Evolutionary conservation across 345 rosid genomes (phyloP), one percentile per base, ranked within the genome.

Genomic region (Syzygium aromaticum): DNA sequence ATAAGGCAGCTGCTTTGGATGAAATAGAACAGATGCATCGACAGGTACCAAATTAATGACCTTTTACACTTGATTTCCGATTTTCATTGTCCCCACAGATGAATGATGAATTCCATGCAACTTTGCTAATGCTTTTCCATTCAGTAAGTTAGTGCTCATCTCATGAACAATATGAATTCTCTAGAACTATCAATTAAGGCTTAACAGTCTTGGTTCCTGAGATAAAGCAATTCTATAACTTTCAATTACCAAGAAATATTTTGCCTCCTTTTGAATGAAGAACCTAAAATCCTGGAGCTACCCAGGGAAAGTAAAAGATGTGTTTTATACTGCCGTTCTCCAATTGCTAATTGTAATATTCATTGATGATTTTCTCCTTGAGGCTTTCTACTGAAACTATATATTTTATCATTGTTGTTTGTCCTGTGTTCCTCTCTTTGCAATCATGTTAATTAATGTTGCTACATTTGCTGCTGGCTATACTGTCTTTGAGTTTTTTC

Each of bases 1-100:
- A 96, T 90, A 98, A 94, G 93, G 94, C 93, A 88, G 89, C 91
- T 93, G 96, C 98, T n/a, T 84, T 88, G 84, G 99, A 98, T 92
- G 99, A 98, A 90, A 87, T 94, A 89, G 94, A 95, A 91, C 98
- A 98, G 92, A 96, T 96, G 98, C 94, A 95, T 89, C 98, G 92
- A 90, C 99, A 98, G 99, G 99, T 98, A 91, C 87, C 78, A 78
- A 25, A 40, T 27, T 84, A 52, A 52, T 53, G 46, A 53, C 46
- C 49, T 52, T 87, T 88, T 63, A 52, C 4, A 23, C 64, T 33
- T 86, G 84, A 57, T 87, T 89, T 84, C 77, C 52, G 52, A 30
- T 52, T 38, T 51, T 87, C 19, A 27, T 40, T 80, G n/a, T 80
- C 52, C 19, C 84, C 51, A 80, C 10, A 2, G n/a, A 80, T 80